A percentile compares a stretch with the other conserved stretches of the same genome.
Evolutionary conservation across 2,329 filamentous ascomycete genomes (phyloP).

Genomic region (Claviceps purpurea): DNA sequence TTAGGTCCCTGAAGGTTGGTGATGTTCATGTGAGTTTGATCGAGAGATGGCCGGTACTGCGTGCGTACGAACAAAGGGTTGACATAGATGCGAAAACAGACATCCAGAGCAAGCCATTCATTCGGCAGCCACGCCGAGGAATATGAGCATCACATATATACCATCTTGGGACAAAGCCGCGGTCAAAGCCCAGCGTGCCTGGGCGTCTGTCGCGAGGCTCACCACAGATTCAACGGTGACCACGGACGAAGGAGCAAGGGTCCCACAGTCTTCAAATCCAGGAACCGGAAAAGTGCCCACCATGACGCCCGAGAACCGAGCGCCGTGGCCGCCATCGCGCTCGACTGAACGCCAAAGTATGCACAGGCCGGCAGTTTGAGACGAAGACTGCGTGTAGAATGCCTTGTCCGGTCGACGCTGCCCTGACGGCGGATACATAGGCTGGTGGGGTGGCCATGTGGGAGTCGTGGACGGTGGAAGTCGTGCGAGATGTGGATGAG

Average conservation of each 20-base stretch:
- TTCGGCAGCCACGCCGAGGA: neutral
- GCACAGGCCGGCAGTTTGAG: constrained; percentile 10
- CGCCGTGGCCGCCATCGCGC: neutral
- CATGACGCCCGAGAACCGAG: constrained; percentile 4
- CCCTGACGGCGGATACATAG: neutral
- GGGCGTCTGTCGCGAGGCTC: neutral
- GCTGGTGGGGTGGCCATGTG: neutral
- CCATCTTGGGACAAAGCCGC: neutral
- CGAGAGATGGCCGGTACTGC: neutral
- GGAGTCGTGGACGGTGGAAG: neutral
- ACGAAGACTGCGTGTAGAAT: constrained; percentile 7
- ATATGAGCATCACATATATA: neutral
- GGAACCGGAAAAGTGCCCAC: neutral
- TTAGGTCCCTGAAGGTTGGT: neutral
- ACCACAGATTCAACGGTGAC: neutral
- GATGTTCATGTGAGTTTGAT: neutral
- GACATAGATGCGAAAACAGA: neutral
- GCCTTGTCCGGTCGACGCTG: neutral
- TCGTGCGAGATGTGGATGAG: too few relatives aligned
- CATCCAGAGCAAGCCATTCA: neutral
- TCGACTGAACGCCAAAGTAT: constrained; percentile 1
- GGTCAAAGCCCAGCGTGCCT: neutral
- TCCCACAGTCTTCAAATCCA: constrained; percentile 1
- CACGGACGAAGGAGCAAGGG: neutral
- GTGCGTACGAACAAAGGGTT: neutral